Evolutionary conservation across 139 green algal genomes (phyloP).

Genomic region (Picochlorum sp.): DNA sequence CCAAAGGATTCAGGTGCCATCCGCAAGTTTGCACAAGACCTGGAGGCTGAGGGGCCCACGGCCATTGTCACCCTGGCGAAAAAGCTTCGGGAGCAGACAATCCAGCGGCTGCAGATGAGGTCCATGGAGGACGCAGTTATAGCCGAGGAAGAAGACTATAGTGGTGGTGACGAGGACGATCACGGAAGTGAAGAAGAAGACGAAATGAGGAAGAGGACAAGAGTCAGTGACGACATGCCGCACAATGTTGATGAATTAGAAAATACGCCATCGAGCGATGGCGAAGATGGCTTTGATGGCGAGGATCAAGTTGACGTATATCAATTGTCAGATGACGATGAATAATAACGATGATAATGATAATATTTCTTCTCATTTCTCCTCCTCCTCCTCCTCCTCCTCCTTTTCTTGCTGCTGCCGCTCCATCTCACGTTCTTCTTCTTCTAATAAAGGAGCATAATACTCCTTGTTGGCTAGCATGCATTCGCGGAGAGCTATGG

Average conservation of each 20-base stretch:
- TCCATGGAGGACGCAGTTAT: slow-evolving; percentile 12
- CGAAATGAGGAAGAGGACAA: not conserved
- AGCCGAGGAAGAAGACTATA: not conserved
- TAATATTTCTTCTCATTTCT: too few relatives aligned
- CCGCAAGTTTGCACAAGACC: slow-evolving; percentile 36
- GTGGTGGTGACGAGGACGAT: not conserved
- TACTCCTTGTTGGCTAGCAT: slow-evolving; percentile 59
- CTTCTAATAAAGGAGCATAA: slow-evolving; percentile 46
- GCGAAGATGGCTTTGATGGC: slow-evolving; percentile 1
- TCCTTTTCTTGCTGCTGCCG: slow-evolving; percentile 8
- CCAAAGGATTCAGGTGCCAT: slow-evolving; percentile 60
- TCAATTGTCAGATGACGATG: slow-evolving; percentile 28
- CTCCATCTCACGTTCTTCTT: slow-evolving; percentile 23
- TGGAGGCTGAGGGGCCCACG: slow-evolving; percentile 24
- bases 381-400: too few relatives aligned
- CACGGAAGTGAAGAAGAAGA: slow-evolving; percentile 1
- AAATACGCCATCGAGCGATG: not conserved
- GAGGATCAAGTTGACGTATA: slow-evolving; percentile 29
- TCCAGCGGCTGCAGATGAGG: slow-evolving; percentile 17
- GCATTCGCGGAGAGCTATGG: slow-evolving; percentile 47
- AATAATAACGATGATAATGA: too few relatives aligned
- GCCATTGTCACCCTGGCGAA: slow-evolving; percentile 46
- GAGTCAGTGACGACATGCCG: not conserved
- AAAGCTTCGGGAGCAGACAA: slow-evolving; percentile 34
- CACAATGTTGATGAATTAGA: not conserved